Evolutionary conservation across 768 basidiomycete species (phyloP).

Genomic region (Boletus reticulatus): DNA sequence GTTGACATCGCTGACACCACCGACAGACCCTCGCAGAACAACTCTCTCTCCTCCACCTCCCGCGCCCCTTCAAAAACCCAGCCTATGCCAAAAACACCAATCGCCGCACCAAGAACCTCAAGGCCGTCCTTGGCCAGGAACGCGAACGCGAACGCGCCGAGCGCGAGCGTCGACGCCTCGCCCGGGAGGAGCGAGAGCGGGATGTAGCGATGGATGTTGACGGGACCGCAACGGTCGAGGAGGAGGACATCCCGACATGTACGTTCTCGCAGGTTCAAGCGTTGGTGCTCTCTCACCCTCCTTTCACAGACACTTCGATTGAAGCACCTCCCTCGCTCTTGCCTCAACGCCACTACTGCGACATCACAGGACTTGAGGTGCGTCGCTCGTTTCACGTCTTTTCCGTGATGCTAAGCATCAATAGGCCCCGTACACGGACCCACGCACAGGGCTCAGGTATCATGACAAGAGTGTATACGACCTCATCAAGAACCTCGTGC

Average conservation of each 20-base stretch:
- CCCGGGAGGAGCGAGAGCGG: constrained; percentile 42
- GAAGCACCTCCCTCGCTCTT: constrained; percentile 83
- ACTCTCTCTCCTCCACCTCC: constrained; percentile 65
- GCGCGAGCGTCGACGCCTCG: constrained; percentile 54
- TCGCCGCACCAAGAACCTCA: constrained; percentile 75
- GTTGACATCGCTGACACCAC: not conserved
- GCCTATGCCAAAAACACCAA: constrained; percentile 67
- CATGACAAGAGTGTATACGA: constrained; percentile 89
- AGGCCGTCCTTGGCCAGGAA: constrained; percentile 74
- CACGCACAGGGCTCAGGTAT: constrained; percentile 74
- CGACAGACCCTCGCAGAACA: constrained; percentile 68
- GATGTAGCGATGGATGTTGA: constrained; percentile 54
- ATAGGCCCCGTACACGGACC: constrained; percentile 79
- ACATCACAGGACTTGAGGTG: constrained; percentile 84
- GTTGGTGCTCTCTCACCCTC: not conserved
- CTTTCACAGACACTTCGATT: constrained; percentile 62
- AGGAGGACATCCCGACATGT: constrained; percentile 75
- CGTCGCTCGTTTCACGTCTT: not conserved
- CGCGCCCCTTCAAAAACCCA: constrained; percentile 78
- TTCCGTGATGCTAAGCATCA: not conserved
- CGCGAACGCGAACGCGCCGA: constrained; percentile 73
- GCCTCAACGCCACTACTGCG: constrained; percentile 76
- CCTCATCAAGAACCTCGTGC: constrained; percentile 69
- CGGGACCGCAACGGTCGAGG: constrained; percentile 30
- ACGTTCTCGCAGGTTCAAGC: constrained; percentile 21